Conservation (phyloP, 495 filamentous ascomycete genomes). For the Talaromyces proteolyticus region DNA sequence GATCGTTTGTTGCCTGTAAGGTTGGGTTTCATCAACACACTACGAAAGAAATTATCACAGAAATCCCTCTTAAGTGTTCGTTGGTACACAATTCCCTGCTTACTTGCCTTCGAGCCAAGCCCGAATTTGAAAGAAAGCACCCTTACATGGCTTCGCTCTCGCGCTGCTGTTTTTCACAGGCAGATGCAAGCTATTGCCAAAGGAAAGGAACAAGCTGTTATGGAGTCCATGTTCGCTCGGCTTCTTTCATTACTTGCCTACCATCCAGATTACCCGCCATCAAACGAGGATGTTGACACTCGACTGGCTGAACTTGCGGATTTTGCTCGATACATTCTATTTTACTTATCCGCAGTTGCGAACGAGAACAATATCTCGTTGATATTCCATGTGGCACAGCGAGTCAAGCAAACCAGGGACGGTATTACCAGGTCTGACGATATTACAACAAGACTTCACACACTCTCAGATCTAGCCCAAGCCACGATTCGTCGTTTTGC, state of each 20-base stretch:
- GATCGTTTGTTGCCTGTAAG: conserved; percentile 70
- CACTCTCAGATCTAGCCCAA: conserved; percentile 84
- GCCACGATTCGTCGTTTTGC: conserved; percentile 77
- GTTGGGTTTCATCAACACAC: conserved; percentile 66
- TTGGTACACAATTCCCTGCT: conserved; percentile 83
- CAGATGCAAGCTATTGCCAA: conserved; percentile 30
- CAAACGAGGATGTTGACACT: conserved; percentile 38
- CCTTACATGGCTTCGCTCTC: conserved; percentile 83
- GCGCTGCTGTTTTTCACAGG: conserved; percentile 45
- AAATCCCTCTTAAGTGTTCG: conserved; percentile 40
- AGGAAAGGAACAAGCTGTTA: conserved; percentile 46
- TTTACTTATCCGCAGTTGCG: conserved; percentile 78
- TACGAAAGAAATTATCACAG: conserved; percentile 76
- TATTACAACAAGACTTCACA: conserved; percentile 57
- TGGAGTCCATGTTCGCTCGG: conserved; percentile 82
- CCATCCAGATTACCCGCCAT: conserved; percentile 77
- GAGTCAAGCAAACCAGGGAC: conserved; percentile 85
- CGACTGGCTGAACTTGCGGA: conserved; percentile 66
- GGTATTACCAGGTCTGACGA: conserved; percentile 56
- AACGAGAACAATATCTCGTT: conserved; percentile 80
- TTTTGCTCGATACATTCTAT: conserved; percentile 79
- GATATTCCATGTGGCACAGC: conserved; percentile 88
- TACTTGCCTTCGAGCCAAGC: conserved; percentile 85
- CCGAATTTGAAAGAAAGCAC: conserved; percentile 60
- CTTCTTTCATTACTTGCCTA: conserved; percentile 85